Conservation (phyloP, 345 rosid species). For the Passiflora organensis region DNA sequence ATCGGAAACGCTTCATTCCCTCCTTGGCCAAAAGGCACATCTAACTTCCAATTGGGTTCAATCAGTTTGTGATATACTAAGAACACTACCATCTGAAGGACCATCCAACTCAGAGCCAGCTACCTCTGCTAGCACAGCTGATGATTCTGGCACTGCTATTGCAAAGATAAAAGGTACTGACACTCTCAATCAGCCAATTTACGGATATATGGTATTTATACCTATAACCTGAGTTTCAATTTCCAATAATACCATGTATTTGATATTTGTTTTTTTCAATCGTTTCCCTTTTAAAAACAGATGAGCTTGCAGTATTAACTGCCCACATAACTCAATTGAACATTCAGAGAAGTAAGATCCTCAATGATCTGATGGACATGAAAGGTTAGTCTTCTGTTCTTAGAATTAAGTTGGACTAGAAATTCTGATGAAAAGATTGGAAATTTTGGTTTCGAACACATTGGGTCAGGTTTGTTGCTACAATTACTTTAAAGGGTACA, state of each 20-base stretch:
- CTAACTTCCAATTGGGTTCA: slow-evolving; percentile 56
- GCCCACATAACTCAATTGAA: slow-evolving; percentile 40
- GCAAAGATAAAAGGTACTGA: slow-evolving; percentile 38
- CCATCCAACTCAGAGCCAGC: slow-evolving; percentile 2
- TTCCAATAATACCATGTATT: not conserved
- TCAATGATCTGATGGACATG: slow-evolving; percentile 65
- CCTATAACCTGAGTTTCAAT: too few relatives aligned
- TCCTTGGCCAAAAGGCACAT: slow-evolving; percentile 56
- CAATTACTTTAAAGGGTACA: too few relatives aligned
- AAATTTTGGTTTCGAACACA: too few relatives aligned
- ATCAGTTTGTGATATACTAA: slow-evolving; percentile 50
- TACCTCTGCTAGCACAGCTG: slow-evolving; percentile 15
- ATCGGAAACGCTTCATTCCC: slow-evolving; percentile 54
- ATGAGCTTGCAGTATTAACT: slow-evolving; percentile 41
- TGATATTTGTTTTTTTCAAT: slow-evolving; percentile 8
- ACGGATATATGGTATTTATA: too few relatives aligned
- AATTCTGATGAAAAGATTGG: too few relatives aligned
- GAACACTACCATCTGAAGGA: slow-evolving; percentile 22
- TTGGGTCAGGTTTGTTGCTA: too few relatives aligned
- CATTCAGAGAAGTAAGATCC: slow-evolving; percentile 52
- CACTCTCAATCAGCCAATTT: too few relatives aligned
- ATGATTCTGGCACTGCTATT: slow-evolving; percentile 20
- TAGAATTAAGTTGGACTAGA: not conserved
- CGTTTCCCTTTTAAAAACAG: slow-evolving; percentile 28
- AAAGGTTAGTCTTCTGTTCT: slow-evolving; percentile 45